Base-by-base conservation (phyloP, 1,284 basidiomycete species). In the Singerocomus rubriflavus region DNA sequence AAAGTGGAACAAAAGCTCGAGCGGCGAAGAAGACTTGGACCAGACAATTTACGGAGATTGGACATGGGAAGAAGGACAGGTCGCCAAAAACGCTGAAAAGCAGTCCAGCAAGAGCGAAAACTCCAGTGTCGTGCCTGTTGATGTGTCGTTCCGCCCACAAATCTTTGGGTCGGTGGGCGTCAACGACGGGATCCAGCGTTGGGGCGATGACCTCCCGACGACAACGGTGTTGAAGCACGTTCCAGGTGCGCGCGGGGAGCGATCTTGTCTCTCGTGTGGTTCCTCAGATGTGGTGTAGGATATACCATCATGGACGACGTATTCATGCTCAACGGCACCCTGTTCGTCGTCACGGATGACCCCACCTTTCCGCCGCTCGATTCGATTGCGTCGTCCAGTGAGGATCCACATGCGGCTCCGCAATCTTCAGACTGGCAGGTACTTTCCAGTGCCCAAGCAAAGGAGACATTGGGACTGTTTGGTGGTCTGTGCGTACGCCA, bases 301-400 rank as follows among this genome's bases (percentile, higher is more conserved):
- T 91, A 85, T 72, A 91, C 88, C 2, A 79, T 92, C 37, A 73
- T 93, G 48, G 88, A 93, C 58, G 85, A 88, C 53, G 74, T 91
- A 25, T 80, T 87, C 55, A 66, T 88, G 26, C 76, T 76, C 56
- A 82, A 86, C 58, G 84, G 85, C 11, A 79, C 78, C 6, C 73
- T 91, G 48, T 90, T 83, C 65, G 67, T 93, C 51, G 81, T 89
- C 25, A 76, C 79, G 5, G 80, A 88, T 57, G 70, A 80, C 47
- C 71, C 71, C 8, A 61, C 71, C 6, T 74, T 85, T 44, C 86
- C 84, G 2, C 55, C 73, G 4, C 65, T 81, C 26, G 66, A 64
- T 8, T 67, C 72, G 1, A 82, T 87, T 25, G 74, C 79, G 0
- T 74, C 78, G 9, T 77, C 78, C 6, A 59, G 62, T 12, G 50